Conservation (phyloP, 202 grass and related monocot species). For the Dendrocalamus latiflorus region DNA sequence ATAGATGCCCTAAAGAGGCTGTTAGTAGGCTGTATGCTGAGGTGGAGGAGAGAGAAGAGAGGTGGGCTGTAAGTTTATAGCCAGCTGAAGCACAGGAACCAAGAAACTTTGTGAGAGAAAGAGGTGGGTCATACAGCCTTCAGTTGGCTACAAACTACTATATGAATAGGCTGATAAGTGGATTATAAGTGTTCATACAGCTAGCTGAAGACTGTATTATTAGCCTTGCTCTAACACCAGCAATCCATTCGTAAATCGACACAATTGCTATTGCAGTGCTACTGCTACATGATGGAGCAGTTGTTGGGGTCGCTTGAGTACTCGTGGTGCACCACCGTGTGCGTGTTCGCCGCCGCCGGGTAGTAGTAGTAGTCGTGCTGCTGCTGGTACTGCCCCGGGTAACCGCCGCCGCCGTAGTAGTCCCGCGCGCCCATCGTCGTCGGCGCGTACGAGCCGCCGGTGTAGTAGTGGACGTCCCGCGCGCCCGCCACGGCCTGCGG, state of each 20-base stretch:
- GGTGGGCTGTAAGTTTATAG: too few relatives aligned
- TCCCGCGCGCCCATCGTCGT: not conserved
- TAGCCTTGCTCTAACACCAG: too few relatives aligned
- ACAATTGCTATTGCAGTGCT: not conserved
- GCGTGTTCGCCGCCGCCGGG: slow-evolving; percentile 9
- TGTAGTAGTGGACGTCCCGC: not conserved
- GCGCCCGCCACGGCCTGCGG: not conserved
- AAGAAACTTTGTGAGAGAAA: too few relatives aligned
- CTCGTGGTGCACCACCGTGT: slow-evolving; percentile 48
- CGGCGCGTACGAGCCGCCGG: slow-evolving; percentile 1
- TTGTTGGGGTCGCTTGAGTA: slow-evolving; percentile 31
- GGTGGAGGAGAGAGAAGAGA: too few relatives aligned
- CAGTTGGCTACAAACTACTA: too few relatives aligned
- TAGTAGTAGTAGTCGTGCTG: slow-evolving; percentile 16
- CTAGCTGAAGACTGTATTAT: too few relatives aligned
- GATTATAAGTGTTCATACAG: too few relatives aligned
- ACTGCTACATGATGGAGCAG: slow-evolving; percentile 48
- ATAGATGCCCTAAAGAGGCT: too few relatives aligned
- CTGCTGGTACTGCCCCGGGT: slow-evolving; percentile 26
- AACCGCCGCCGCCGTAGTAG: slow-evolving; percentile 5
- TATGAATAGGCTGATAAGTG: too few relatives aligned
- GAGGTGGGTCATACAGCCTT: too few relatives aligned
- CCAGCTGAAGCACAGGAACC: too few relatives aligned
- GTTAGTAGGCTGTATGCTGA: too few relatives aligned
- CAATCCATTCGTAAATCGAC: not conserved